Evolutionary conservation across 2,329 filamentous ascomycete genomes (phyloP).

Genomic region (Kalmusia sp.): DNA sequence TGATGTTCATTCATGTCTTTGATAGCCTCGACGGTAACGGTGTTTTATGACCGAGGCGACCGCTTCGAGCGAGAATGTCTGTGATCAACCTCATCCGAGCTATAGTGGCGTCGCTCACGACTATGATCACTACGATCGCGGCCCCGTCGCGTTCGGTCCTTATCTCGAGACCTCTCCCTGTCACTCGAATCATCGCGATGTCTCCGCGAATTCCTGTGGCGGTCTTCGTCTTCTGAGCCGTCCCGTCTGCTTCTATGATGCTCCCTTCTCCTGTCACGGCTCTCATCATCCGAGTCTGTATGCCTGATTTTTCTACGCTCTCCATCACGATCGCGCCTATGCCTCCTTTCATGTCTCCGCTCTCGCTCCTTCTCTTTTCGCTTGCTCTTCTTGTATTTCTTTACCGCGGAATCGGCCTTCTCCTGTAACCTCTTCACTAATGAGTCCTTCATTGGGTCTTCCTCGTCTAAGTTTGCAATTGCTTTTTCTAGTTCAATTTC

Average conservation of each 20-base stretch:
- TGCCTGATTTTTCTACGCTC: slow-evolving; percentile 28
- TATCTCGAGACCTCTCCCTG: slow-evolving; percentile 11
- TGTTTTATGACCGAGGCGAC: slow-evolving; percentile 1
- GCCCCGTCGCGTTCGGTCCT: slow-evolving; percentile 15
- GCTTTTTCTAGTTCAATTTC: slow-evolving; percentile 80
- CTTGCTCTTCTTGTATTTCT: slow-evolving; percentile 58
- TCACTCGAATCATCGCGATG: slow-evolving; percentile 19
- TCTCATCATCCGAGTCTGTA: slow-evolving; percentile 14
- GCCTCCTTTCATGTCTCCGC: slow-evolving; percentile 44
- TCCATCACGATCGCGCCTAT: slow-evolving; percentile 22
- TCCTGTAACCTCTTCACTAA: slow-evolving; percentile 90
- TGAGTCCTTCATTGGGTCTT: slow-evolving; percentile 96
- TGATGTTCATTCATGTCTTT: background rate
- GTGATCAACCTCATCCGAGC: slow-evolving; percentile 15
- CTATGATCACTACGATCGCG: slow-evolving; percentile 22
- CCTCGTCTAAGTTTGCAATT: slow-evolving; percentile 84
- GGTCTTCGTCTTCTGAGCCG: slow-evolving; percentile 18
- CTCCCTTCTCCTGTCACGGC: slow-evolving; percentile 10
- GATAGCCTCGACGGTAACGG: background rate
- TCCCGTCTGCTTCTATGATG: slow-evolving; percentile 16
- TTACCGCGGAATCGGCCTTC: slow-evolving; percentile 76
- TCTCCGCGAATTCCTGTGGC: slow-evolving; percentile 13
- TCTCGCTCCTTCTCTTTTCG: slow-evolving; percentile 56
- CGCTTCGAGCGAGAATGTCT: slow-evolving; percentile 7
- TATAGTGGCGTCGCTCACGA: slow-evolving; percentile 21